Base-by-base conservation (phyloP, 352 stramenopile genomes). In the Phytophthora crassamura region DNA sequence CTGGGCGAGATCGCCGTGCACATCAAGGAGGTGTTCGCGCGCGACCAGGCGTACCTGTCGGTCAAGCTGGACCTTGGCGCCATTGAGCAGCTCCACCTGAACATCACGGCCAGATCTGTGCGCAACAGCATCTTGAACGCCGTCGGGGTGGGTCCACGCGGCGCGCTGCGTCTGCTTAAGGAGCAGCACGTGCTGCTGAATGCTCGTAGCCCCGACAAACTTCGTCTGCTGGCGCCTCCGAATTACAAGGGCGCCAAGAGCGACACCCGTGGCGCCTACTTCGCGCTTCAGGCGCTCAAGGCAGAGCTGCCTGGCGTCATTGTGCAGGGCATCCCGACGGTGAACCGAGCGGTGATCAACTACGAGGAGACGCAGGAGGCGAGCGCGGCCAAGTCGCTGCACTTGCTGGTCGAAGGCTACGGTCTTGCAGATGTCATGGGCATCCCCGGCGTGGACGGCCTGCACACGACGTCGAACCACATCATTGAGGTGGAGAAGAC, bases 381-480 rank as follows among this genome's bases (percentile, higher is more conserved):
- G 52, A 78, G 63, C 16, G 59, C 71, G 14, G 59, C 60, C 33
- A 93, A 95, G 65, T 69, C 77, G 32, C 99, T 99, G 61, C 96
- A 99, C 66, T 80, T 99, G 65, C 84, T 99, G 9, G 97, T 99
- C 9, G 98, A 99, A 78, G 98, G 98, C 33, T 99, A 99, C 64
- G 97, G 97, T 6, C 82, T 99, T 22, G 82, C 93, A 8, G 96
- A 99, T 72, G 98, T 99, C 2, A 99, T 99, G 94, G 97, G 97
- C 22, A 98, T 93, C 47, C 94, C 95, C 2, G 98, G 98, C 28
- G 94, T 99, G 16, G 97, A 99, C 74, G 97, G 95, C 25, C 76
- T 90, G 11, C 81, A 98, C 63, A 99, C 97, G 5, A 98, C 88
- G 53, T 99, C 97, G 10, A 99, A 99, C 85, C 97, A 99, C 76